Percentiles rank a stretch among this genome's conserved stretches.
Conservation (phyloP, 2,329 filamentous ascomycete species). For the Thermothelomyces thermophilus region DNA sequence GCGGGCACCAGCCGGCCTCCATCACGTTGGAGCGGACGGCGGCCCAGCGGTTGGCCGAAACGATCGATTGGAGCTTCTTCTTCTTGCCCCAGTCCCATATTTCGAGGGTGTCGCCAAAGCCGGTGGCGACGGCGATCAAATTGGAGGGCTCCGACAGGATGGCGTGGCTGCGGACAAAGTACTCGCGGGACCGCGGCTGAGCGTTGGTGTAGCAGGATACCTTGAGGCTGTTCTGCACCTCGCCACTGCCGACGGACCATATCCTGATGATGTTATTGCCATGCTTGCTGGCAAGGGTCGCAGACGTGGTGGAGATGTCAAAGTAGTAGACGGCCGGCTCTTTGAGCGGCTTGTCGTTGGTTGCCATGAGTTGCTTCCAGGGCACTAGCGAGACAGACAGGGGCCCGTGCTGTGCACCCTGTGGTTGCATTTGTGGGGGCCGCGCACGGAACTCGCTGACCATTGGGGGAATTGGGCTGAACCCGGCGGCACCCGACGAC, state of each 20-base stretch:
- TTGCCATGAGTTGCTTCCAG: slow-evolving; percentile 21
- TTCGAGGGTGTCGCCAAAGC: slow-evolving; percentile 35
- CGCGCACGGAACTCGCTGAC: slow-evolving; percentile 6
- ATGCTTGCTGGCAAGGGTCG: slow-evolving; percentile 32
- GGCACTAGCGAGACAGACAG: slow-evolving; percentile 16
- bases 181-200: slow-evolving; percentile 34
- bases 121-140: slow-evolving; percentile 34
- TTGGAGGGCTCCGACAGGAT: slow-evolving; percentile 36
- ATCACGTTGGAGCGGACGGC: slow-evolving; percentile 32
- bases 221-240: slow-evolving; percentile 30
- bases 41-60: slow-evolving; percentile 35
- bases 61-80: slow-evolving; percentile 35
- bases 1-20: slow-evolving; percentile 29
- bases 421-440: not conserved
- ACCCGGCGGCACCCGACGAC: not conserved
- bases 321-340: slow-evolving; percentile 32
- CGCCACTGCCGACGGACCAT: slow-evolving; percentile 25
- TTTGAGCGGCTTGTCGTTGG: slow-evolving; percentile 21
- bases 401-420: not conserved
- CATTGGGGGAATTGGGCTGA: not conserved
- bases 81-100: slow-evolving; percentile 36
- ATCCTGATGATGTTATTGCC: slow-evolving; percentile 28
- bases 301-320: slow-evolving; percentile 31
- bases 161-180: slow-evolving; percentile 38
- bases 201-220: slow-evolving; percentile 35